Evolutionary conservation across 106 monocot genomes (phyloP).

Genomic region (Triglochin maritima): DNA sequence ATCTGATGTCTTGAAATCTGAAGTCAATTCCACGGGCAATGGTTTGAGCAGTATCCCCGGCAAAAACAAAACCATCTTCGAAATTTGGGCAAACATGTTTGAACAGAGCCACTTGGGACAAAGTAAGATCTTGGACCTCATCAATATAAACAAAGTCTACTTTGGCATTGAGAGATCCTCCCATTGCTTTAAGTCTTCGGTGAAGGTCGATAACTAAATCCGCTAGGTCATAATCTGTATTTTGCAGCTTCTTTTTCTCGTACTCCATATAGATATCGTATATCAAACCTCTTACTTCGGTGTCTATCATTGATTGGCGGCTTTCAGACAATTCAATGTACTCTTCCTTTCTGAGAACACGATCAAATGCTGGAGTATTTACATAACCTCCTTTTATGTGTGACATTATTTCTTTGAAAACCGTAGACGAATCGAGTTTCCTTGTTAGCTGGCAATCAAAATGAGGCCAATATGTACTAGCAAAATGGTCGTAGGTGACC

Average conservation of each 20-base stretch:
- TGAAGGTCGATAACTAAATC: constrained; percentile 63
- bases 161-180: constrained; percentile 13
- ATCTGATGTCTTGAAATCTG: constrained; percentile 59
- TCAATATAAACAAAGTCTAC: constrained; percentile 68
- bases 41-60: constrained; percentile 77
- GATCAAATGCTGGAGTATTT: background rate
- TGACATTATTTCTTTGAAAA: constrained; percentile 65
- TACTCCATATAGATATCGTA: constrained; percentile 58
- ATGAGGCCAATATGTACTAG: constrained; percentile 47
- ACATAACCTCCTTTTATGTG: constrained; percentile 44
- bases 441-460: constrained; percentile 40
- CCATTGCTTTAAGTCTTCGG: constrained; percentile 4
- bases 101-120: constrained; percentile 50
- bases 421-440: constrained; percentile 39
- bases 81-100: constrained; percentile 49
- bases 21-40: constrained; percentile 61
- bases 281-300: constrained; percentile 20
- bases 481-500: constrained; percentile 45
- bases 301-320: constrained; percentile 26
- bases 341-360: constrained; percentile 17
- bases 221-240: constrained; percentile 54
- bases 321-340: constrained; percentile 38
- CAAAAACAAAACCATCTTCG: constrained; percentile 49
- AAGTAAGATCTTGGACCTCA: constrained; percentile 71
- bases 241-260: constrained; percentile 30